These are phyloP conservation scores for Solanum rostratum DNA, from an alignment of 257 asterid genomes.

Conservation along the genomic window DNA sequence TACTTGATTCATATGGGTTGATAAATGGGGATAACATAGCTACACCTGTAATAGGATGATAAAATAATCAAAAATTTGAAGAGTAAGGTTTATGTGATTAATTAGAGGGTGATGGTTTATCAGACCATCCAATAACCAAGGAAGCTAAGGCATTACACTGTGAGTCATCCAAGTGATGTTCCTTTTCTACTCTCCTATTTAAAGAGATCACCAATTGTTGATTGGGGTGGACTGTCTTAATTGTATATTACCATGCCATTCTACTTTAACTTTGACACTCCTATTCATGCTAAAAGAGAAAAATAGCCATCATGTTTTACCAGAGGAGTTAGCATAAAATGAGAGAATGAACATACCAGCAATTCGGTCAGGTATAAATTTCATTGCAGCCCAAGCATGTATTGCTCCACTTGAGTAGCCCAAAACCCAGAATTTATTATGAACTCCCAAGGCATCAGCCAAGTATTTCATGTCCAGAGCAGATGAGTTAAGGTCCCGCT, in stretches of 20 bases:
- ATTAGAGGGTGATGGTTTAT: neutral
- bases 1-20: conserved; percentile 68
- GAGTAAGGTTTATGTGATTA: neutral
- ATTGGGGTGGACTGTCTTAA: neutral
- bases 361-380: conserved; percentile 52
- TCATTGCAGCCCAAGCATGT: conserved; percentile 88
- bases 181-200: neutral
- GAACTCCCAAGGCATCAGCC: conserved; percentile 45
- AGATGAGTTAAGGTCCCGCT: conserved; percentile 58
- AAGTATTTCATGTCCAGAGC: conserved; percentile 61
- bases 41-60: conserved; percentile 37
- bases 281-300: neutral
- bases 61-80: neutral
- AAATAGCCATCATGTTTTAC: neutral
- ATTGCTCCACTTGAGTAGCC: conserved; percentile 70
- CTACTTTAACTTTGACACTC: neutral
- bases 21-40: conserved; percentile 71
- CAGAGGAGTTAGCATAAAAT: neutral
- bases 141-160: neutral
- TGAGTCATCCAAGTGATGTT: neutral
- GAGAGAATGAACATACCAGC: conserved; percentile 36
- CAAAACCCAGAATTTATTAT: conserved; percentile 71
- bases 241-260: neutral
- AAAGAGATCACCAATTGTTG: neutral
- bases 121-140: neutral